Evolutionary conservation across 495 filamentous ascomycete genomes (phyloP).

Genomic region (Talaromyces borbonicus): DNA sequence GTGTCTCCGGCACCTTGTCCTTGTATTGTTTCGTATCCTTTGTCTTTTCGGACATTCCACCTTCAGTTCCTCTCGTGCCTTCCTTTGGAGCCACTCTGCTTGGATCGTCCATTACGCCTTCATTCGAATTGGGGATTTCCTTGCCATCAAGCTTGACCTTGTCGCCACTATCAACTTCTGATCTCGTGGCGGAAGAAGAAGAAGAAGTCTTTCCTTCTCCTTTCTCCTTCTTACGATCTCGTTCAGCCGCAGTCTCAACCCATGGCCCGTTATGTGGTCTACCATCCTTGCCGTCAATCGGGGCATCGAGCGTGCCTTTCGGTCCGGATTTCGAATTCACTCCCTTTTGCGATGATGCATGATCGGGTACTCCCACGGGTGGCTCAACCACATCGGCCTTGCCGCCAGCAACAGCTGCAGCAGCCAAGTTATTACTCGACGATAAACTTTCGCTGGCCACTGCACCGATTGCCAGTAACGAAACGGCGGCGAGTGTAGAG

Average conservation of each 20-base stretch:
- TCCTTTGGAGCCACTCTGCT: slow-evolving; percentile 61
- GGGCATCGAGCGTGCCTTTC: slow-evolving; percentile 73
- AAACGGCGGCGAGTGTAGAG: not conserved
- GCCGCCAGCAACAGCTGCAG: not conserved
- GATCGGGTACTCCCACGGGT: not conserved
- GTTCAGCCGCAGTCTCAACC: slow-evolving; percentile 57
- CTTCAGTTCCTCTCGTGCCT: slow-evolving; percentile 78
- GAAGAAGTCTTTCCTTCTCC: slow-evolving; percentile 21
- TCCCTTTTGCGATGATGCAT: not conserved
- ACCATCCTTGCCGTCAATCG: slow-evolving; percentile 91
- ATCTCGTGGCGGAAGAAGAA: slow-evolving; percentile 7
- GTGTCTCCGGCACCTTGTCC: slow-evolving; percentile 68
- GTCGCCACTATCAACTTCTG: not conserved
- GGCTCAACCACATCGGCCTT: slow-evolving; percentile 1
- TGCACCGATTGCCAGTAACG: slow-evolving; percentile 1
- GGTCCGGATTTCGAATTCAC: slow-evolving; percentile 15
- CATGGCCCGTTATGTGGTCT: slow-evolving; percentile 89
- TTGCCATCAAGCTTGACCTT: slow-evolving; percentile 45
- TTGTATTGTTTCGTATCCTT: slow-evolving; percentile 56
- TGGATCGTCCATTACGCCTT: slow-evolving; percentile 88
- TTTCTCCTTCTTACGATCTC: slow-evolving; percentile 44
- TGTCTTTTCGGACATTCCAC: slow-evolving; percentile 75
- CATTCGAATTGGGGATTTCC: slow-evolving; percentile 65
- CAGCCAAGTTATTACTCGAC: too few relatives aligned
- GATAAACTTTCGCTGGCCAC: slow-evolving; percentile 2